Percentiles rank a stretch among this genome's conserved stretches.
Conservation (phyloP, 2,329 filamentous ascomycete species). For the Ceratocystis ficicola region DNA sequence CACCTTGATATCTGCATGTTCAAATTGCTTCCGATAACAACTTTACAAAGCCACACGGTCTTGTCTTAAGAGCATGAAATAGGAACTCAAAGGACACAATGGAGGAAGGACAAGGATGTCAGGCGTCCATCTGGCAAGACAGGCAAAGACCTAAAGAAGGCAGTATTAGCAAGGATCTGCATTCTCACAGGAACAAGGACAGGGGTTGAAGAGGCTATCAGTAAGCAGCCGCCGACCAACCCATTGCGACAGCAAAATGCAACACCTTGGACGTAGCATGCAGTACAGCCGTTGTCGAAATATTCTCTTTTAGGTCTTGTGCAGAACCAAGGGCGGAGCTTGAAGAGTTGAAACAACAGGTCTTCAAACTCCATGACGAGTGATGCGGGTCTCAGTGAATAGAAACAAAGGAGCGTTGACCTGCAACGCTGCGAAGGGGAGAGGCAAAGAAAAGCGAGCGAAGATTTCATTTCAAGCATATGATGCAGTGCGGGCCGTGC, state of each 20-base stretch:
- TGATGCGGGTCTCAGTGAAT: not conserved
- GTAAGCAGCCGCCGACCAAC: not conserved
- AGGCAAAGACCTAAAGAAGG: not conserved
- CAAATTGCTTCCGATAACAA: not conserved
- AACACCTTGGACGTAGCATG: not conserved
- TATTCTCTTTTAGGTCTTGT: not conserved
- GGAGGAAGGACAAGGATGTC: not conserved
- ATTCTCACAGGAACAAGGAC: not conserved
- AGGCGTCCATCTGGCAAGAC: not conserved
- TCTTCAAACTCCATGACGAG: not conserved
- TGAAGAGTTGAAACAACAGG: not conserved
- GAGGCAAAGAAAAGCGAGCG: not conserved
- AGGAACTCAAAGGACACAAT: not conserved
- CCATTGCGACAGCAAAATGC: not conserved
- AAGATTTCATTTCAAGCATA: not conserved
- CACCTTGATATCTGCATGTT: not conserved
- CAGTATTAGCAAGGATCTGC: conserved; percentile 1
- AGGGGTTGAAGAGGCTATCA: not conserved
- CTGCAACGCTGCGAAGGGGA: not conserved
- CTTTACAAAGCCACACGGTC: not conserved
- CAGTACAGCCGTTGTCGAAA: not conserved
- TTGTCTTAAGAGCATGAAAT: not conserved
- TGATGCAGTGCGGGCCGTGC: not conserved
- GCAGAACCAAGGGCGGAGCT: not conserved
- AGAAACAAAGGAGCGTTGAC: not conserved